Base-by-base conservation (phyloP, 306 rosid genomes). In the Vigna radiata region DNA sequence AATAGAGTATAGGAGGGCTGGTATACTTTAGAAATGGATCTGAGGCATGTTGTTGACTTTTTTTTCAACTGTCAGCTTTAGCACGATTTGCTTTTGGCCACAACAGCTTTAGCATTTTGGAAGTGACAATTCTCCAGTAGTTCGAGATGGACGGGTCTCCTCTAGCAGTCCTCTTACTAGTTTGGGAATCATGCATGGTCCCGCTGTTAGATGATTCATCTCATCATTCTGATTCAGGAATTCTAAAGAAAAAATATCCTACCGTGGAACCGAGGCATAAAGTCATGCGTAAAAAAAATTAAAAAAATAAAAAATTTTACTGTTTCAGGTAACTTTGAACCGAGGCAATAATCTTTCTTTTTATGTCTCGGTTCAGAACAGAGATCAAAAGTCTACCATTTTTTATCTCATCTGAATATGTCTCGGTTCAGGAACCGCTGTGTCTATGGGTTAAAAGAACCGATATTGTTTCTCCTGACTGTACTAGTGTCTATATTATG, bases 31-130 rank as follows among this genome's bases (percentile, higher is more conserved):
- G 21, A 49, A 68, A 17, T 8, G 31, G 39, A 29, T 76, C 18
- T 14, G 21, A 17, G 65, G 62, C 66, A 27, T 46, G 52, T 64
- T 16, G 21, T 68, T 83, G 75, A 83, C 68, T 17, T 47, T 8
- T 9, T 23, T 76, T 67, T 3, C 43, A 68, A 58, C 73, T 81
- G 48, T 47, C 89, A 96, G 99, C 98, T 23, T 81, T 96, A 58
- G 92, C 91, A 70, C 95, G 98, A 77, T 91, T 96, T 81, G 96
- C 99, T 62, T 96, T 96, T 87, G 99, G 96, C 69, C 99, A 92
- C 88, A 90, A 89, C 86, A 88, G 21, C 1, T 19, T 19, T 19
- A 93, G 87, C 88, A 89, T 83, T 93, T 96, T 69, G 93, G 90
- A 41, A 89, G 81, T 85, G 97, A 90, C 62, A 92, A 77, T 82